These are phyloP conservation scores for Volvariella volvacea DNA, from an alignment of 1,284 basidiomycete species.

Conservation along the genomic window DNA sequence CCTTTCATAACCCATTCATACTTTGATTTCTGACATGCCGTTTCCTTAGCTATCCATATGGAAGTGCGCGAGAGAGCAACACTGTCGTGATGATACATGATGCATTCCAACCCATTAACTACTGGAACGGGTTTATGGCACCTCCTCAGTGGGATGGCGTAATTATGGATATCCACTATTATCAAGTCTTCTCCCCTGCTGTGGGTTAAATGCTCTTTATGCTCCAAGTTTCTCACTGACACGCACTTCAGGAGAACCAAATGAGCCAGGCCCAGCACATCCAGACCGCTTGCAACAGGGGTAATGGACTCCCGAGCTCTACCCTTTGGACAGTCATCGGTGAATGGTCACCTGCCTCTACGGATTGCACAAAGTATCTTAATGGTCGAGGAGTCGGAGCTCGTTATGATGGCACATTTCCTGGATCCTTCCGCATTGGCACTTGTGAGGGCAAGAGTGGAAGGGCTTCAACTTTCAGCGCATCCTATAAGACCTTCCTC, in stretches of 20 bases:
- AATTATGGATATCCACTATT: constrained; percentile 78
- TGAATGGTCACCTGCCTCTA: constrained; percentile 80
- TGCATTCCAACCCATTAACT: constrained; percentile 72
- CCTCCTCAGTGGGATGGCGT: constrained; percentile 57
- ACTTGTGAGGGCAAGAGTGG: constrained; percentile 74
- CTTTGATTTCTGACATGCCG: background rate
- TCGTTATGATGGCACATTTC: constrained; percentile 73
- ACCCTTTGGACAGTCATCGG: constrained; percentile 76
- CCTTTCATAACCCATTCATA: background rate
- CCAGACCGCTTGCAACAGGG: constrained; percentile 49
- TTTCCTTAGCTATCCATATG: constrained; percentile 39
- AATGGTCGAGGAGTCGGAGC: constrained; percentile 68
- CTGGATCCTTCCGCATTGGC: constrained; percentile 63
- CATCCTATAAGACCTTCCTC: constrained; percentile 79
- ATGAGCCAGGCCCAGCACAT: constrained; percentile 60
- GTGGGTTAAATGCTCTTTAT: constrained; percentile 26
- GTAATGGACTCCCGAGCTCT: constrained; percentile 40
- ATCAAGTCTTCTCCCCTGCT: constrained; percentile 70
- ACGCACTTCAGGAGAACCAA: constrained; percentile 36
- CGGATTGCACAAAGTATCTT: constrained; percentile 80
- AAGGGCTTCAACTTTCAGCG: constrained; percentile 62
- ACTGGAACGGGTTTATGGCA: constrained; percentile 69
- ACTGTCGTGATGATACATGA: constrained; percentile 75
- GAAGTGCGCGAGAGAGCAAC: constrained; percentile 50
- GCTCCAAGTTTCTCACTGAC: background rate